These are phyloP conservation scores for Osmozyma mogii DNA, from an alignment of 805 yeast genomes.

Conservation along the genomic window DNA sequence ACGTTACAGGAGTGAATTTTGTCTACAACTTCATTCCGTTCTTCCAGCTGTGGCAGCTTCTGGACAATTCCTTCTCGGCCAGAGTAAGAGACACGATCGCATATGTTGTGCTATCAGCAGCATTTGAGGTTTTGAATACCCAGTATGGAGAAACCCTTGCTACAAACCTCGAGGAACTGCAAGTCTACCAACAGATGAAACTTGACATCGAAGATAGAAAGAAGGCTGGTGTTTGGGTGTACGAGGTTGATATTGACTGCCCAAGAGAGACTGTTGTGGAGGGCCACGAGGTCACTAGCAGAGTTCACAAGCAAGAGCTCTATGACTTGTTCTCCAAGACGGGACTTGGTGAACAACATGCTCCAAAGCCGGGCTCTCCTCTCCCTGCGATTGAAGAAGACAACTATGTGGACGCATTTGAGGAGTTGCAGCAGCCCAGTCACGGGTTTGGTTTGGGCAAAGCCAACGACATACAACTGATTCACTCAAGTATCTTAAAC, in stretches of 20 bases:
- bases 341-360: too few species aligned
- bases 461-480: conserved; percentile 33
- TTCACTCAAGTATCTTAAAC: conserved; percentile 26
- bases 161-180: conserved; percentile 14
- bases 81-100: conserved; percentile 26
- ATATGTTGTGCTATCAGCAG: conserved; percentile 18
- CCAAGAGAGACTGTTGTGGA: conserved; percentile 3
- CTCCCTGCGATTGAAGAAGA: too few species aligned
- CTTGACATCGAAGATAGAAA: conserved; percentile 21
- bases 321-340: too few species aligned
- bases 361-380: too few species aligned
- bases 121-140: conserved; percentile 20
- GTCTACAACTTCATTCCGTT: conserved; percentile 38
- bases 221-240: conserved; percentile 20
- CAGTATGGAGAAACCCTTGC: conserved; percentile 19
- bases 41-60: conserved; percentile 36
- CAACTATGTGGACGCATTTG: too few species aligned
- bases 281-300: too few species aligned
- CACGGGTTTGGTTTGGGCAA: conserved; percentile 29
- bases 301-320: too few species aligned
- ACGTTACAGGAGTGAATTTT: conserved; percentile 40
- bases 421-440: not conserved
- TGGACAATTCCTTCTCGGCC: conserved; percentile 6
- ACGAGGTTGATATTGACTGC: conserved; percentile 13
- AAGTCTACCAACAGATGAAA: conserved; percentile 12